Base-by-base conservation (phyloP, 306 rosid genomes). In the Casuarina glauca region DNA sequence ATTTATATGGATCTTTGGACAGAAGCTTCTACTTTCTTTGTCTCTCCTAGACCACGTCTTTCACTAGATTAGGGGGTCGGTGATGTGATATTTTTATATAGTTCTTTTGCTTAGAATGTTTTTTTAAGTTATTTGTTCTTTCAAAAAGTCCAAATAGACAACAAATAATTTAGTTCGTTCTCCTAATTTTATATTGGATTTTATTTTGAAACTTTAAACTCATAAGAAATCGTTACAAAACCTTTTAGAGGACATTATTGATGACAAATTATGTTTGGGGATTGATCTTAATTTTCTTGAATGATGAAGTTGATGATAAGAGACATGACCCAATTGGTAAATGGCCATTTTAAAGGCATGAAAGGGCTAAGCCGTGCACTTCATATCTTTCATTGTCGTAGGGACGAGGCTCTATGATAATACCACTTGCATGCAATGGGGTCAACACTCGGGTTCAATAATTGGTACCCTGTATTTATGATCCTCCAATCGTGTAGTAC, bases 401-500 rank as follows among this genome's bases (percentile, higher is more conserved):
- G 72, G 54, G 78, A 87, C 69, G 77, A 57, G 11, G 41, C 49
- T 42, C 51, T 43, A 76, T 12, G 44, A 64, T 68, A 53, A 26
- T 35, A 57, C 72, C 39, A 19, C 46, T 83, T 70, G 81, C 74
- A 81, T 79, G 74, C 71, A 78, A 82, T 84, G 82, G 50, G 70
- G 85, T 82, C 67, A 54, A 73, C 70, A 81, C 76, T 83, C 69
- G 70, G 45, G 43, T 67, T 75, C 90, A 82, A 76, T 73, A 69
- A 82, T 48, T 80, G 52, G 76, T 77, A 17, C 58, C 46, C 64
- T 62, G 74, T 53, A 78, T 64, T 17, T 54, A 49, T 71, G 76
- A 74, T 71, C 26, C 69, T 32, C 67, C n/a, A 26, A 20, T 71
- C 72, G 57, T 49, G 0, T 16, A 45, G 64, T 58, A 55, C 49